Base-by-base conservation (phyloP, 1,284 basidiomycete genomes). In the Coriolopsis trogii region DNA sequence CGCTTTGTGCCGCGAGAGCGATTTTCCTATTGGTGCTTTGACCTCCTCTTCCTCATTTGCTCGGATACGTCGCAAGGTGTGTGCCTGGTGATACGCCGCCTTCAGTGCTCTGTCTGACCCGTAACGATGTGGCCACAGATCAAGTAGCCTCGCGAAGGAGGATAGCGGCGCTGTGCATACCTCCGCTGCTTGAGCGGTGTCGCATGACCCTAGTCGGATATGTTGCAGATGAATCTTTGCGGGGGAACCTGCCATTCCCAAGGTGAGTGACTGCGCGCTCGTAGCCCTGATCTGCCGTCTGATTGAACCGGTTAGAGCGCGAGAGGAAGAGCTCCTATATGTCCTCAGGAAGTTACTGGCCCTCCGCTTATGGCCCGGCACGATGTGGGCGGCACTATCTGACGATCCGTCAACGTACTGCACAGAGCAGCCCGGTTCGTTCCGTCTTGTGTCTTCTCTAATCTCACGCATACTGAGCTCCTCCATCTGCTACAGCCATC, bases 1-100 rank as follows among this genome's bases (percentile, higher is more conserved):
- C 66, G 72, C 12, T 70, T 84, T 21, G 72, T 88, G 33, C 83
- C 87, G 0, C 78, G 91, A 41, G 95, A 98, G 69, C 76, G 89
- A 8, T 93, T 95, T 64, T 87, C 90, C 7, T 97, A 94, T 71
- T 98, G 95, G 94, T 94, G 91, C 61, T 89, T 98, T 55, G 93
- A 97, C 63, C 71, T 96, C 21, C 70, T 98, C 15, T 94, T 97
- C 67, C 68, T 89, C 56, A 78, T 91, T 21, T 93, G 89, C 62
- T 87, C 87, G 0, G 74, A 84, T 59, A 72, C 75, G 0, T 80
- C 79, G 0, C 76, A 76, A 70, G 85, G 89, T 88, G 52, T 30
- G 73, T 36, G 33, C 20, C 13, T 16, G 6, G 28, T 16, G 20
- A 7, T 21, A n/a, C n/a, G n/a, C n/a, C n/a, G n/a, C n/a, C n/a